phyloP scores from a whole-genome alignment of 805 yeast species.

The Wickerhamomyces bisporus region DNA sequence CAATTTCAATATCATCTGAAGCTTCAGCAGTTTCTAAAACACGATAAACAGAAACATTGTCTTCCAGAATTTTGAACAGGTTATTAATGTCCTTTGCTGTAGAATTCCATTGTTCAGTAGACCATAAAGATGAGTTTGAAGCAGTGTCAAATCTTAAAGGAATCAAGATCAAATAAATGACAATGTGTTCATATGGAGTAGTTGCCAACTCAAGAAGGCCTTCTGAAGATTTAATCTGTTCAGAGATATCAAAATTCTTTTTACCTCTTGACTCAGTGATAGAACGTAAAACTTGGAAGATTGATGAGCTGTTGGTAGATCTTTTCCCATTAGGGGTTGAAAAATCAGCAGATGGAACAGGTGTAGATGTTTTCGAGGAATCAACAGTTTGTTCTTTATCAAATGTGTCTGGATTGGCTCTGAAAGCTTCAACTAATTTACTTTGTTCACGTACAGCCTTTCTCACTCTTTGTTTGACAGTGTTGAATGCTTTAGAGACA shows the following conservation, averaged over 20 bases:
- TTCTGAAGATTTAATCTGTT: conserved; percentile 72
- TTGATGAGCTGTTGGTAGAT: conserved; percentile 26
- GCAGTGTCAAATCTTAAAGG: conserved; percentile 85
- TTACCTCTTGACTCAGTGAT: conserved; percentile 92
- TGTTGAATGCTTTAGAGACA: conserved; percentile 81
- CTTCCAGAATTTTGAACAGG: conserved; percentile 66
- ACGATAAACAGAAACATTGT: conserved; percentile 49
- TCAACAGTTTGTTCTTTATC: conserved; percentile 40
- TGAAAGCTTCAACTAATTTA: conserved; percentile 51
- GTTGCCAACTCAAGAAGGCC: conserved; percentile 44
- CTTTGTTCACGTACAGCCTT: conserved; percentile 71
- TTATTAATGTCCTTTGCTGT: conserved; percentile 57
- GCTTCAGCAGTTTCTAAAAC: conserved; percentile 70
- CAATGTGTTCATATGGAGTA: conserved; percentile 69
- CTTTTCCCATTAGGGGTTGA: conserved; percentile 31
- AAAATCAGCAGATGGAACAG: conserved; percentile 25
- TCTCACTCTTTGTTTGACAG: conserved; percentile 81
- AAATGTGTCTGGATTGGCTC: conserved; percentile 69
- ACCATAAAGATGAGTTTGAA: conserved; percentile 63
- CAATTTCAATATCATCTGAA: conserved; percentile 68
- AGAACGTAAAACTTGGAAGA: conserved; percentile 67
- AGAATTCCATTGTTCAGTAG: conserved; percentile 74
- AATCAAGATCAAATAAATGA: conserved; percentile 73
- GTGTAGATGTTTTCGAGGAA: conserved; percentile 18
- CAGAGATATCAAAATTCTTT: conserved; percentile 80